Base-by-base conservation (phyloP, 116 monocot species). In the Zostera marina region DNA sequence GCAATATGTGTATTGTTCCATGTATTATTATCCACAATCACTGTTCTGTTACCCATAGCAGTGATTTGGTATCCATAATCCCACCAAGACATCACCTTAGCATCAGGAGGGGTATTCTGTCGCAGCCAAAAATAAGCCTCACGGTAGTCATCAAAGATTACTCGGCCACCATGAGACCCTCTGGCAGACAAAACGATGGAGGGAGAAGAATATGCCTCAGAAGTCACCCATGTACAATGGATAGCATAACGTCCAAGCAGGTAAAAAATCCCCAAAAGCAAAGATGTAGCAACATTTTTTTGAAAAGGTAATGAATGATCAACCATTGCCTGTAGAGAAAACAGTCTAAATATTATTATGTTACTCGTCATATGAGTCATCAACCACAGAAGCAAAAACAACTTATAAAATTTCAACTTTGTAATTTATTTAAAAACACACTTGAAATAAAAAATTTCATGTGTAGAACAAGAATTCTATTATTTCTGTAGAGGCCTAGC, bases 1-100 rank as follows among this genome's bases (percentile, higher is more conserved):
- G 96, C 96, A 69, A 96, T 96, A 55, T 96, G 96, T 32, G 96
- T 96, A 63, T 89, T 96, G 68, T 96, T 89, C 96, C 96, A 96
- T 24, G 96, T 96, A 70, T 96, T 96, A 62, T 96, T 96, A 60
- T 96, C 96, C 10, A 96, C 96, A 63, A 96, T 96, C 11, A 96
- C 96, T 59, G 96, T 96, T 68, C 96, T 85, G 60, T 96, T 96
- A 64, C 89, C 96, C 96, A 96, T 96, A 56, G 89, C 89, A 62
- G 89, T 96, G 5, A 96, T 96, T 62, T 96, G 96, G 73, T 89
- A 96, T 16, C 96, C 96, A 67, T 96, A 96, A 58, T 96, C 96
- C 96, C 96, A 96, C 96, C 96, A 96, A 39, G 96, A 89, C 96
- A 96, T 96, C 15, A 96, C 59, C 66, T 96, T 96, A 44, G 96